phyloP scores from a whole-genome alignment of 2,329 filamentous ascomycete genomes.

The Aureobasidium sp. region DNA sequence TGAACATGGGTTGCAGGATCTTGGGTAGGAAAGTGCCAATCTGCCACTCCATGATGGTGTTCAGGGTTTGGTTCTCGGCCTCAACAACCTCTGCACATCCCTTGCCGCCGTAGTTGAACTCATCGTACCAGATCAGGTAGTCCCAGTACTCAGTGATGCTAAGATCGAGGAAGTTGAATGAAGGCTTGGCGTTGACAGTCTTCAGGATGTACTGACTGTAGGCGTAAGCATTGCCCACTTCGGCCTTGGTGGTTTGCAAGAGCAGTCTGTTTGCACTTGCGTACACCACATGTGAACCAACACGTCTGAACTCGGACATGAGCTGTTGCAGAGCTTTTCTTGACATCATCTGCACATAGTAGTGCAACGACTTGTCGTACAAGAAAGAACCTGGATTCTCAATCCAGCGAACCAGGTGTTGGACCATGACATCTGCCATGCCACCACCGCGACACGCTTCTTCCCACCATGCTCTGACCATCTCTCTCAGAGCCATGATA shows the following conservation, averaged over 20 bases:
- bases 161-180: slow-evolving; percentile 95
- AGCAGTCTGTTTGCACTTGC: slow-evolving; percentile 83
- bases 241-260: slow-evolving; percentile 90
- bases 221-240: slow-evolving; percentile 92
- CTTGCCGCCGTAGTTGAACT: slow-evolving; percentile 97
- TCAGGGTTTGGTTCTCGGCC: slow-evolving; percentile 67
- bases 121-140: slow-evolving; percentile 96
- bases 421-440: slow-evolving; percentile 97
- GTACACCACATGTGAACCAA: slow-evolving; percentile 93
- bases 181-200: slow-evolving; percentile 87
- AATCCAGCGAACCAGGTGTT: slow-evolving; percentile 95
- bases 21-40: slow-evolving; percentile 79
- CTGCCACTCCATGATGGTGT: slow-evolving; percentile 98
- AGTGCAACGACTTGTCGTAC: slow-evolving; percentile 87
- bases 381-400: slow-evolving; percentile 88
- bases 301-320: slow-evolving; percentile 91
- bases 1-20: slow-evolving; percentile 74
- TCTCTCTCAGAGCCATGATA: slow-evolving; percentile 83
- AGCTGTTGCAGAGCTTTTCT: slow-evolving; percentile 94
- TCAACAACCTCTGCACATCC: slow-evolving; percentile 75
- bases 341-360: slow-evolving; percentile 98
- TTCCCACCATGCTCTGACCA: slow-evolving; percentile 98
- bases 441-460: slow-evolving; percentile 65
- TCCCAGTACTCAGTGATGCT: slow-evolving; percentile 99
- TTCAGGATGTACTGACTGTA: slow-evolving; percentile 98